A percentile compares a stretch with the other conserved stretches of the same genome.
phyloP scores from a whole-genome alignment of 805 yeast genomes.

The Pichia phayaonensis region DNA sequence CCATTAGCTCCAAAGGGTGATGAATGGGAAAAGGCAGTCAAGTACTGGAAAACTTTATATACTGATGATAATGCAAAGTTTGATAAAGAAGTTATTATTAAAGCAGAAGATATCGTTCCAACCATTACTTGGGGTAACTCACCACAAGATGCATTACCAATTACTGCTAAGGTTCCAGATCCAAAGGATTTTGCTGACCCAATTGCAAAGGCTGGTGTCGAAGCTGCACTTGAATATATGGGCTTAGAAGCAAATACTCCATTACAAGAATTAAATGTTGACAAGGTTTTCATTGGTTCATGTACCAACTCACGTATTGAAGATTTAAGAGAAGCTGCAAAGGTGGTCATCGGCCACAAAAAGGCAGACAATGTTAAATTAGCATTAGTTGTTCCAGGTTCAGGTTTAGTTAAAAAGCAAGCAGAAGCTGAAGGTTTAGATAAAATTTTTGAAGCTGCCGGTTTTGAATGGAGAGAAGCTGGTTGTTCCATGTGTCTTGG shows the following conservation, averaged over 20 bases:
- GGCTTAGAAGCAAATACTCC: slow-evolving; percentile 83
- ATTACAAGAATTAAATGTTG: slow-evolving; percentile 64
- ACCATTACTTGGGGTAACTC: slow-evolving; percentile 99
- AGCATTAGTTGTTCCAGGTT: slow-evolving; percentile 94
- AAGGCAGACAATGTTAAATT: slow-evolving; percentile 74
- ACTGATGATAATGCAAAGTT: slow-evolving; percentile 88
- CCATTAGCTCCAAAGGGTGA: slow-evolving; percentile 92
- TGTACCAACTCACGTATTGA: slow-evolving; percentile 98
- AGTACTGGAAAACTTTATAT: slow-evolving; percentile 83
- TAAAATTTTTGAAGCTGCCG: slow-evolving; percentile 84
- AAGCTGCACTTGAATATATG: slow-evolving; percentile 87
- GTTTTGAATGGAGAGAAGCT: slow-evolving; percentile 98
- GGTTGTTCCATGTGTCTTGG: slow-evolving; percentile 99
- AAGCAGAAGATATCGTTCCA: slow-evolving; percentile 82
- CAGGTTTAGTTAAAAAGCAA: slow-evolving; percentile 87
- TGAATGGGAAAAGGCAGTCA: slow-evolving; percentile 91
- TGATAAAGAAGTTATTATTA: slow-evolving; percentile 73
- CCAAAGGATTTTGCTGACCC: slow-evolving; percentile 71
- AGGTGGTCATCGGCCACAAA: slow-evolving; percentile 82
- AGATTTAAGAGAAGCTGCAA: slow-evolving; percentile 93
- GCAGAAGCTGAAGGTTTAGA: slow-evolving; percentile 95
- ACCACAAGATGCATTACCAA: slow-evolving; percentile 97
- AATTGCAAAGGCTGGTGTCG: slow-evolving; percentile 73
- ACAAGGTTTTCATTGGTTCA: slow-evolving; percentile 95
- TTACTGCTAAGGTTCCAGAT: slow-evolving; percentile 84